Evolutionary conservation across 371 early-diverging fungal species (phyloP).

Genomic region (Mortierella sp.): DNA sequence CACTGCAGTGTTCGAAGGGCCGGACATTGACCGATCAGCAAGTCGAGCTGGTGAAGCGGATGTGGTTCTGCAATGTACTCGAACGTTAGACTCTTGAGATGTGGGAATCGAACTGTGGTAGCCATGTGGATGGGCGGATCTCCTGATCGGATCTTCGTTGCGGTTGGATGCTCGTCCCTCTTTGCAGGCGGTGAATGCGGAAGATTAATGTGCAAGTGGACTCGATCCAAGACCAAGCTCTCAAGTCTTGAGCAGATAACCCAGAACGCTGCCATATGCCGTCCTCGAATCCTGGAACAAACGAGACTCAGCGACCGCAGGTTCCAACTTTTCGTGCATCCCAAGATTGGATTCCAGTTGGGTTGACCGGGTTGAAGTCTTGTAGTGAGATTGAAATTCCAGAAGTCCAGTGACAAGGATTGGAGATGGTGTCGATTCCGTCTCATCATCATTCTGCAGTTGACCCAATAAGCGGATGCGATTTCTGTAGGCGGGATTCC

Average conservation of each 20-base stretch:
- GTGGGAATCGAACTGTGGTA: not conserved
- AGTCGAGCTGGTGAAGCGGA: not conserved
- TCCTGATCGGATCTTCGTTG: too few relatives aligned
- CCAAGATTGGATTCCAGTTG: constrained; percentile 1
- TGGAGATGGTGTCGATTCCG: constrained; percentile 2
- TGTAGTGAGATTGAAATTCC: not conserved
- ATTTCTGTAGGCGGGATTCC: not conserved
- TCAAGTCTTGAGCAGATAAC: not conserved
- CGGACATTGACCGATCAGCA: not conserved
- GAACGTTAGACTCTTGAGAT: not conserved
- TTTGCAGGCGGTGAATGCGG: not conserved
- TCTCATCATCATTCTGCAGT: not conserved
- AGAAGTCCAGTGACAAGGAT: not conserved
- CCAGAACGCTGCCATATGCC: not conserved
- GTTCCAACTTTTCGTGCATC: not conserved
- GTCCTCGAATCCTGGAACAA: not conserved
- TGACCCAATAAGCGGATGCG: not conserved
- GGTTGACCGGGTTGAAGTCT: not conserved
- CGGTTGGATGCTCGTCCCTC: too few relatives aligned
- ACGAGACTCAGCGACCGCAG: not conserved
- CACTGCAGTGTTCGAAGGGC: not conserved
- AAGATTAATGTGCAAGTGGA: not conserved
- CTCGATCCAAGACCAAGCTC: not conserved
- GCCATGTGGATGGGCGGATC: too few relatives aligned
- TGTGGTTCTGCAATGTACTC: not conserved